Evolutionary conservation across 2,329 filamentous ascomycete genomes (phyloP).

Genomic region (Didymella glomerata): DNA sequence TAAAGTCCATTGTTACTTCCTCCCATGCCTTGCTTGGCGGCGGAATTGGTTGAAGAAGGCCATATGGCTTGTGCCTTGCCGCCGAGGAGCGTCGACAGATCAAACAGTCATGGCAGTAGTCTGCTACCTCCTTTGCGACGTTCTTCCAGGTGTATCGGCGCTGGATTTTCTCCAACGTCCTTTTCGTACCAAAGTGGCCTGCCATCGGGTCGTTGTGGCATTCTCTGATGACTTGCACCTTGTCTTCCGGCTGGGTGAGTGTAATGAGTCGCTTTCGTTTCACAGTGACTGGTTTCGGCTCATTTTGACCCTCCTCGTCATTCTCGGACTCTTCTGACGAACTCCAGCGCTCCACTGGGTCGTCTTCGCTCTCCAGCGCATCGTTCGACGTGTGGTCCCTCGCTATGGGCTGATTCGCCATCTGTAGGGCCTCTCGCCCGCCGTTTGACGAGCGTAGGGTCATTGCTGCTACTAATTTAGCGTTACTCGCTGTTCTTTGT

Average conservation of each 20-base stretch:
- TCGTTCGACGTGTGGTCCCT: too few species aligned
- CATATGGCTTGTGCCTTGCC: not conserved
- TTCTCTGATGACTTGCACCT: not conserved
- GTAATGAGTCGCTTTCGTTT: too few species aligned
- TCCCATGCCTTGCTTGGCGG: not conserved
- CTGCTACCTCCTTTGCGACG: not conserved
- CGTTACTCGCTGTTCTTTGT: too few species aligned
- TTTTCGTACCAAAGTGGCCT: not conserved
- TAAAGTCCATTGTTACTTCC: not conserved
- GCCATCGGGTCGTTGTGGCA: not conserved
- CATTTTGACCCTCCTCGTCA: not conserved
- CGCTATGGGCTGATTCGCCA: too few species aligned
- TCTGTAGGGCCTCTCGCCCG: too few species aligned
- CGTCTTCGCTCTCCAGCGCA: too few species aligned
- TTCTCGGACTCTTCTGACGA: too few species aligned
- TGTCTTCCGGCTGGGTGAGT: not conserved
- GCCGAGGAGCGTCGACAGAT: not conserved
- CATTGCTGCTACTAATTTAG: too few species aligned
- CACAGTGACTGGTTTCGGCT: too few species aligned
- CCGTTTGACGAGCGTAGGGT: too few species aligned
- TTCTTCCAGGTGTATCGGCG: not conserved
- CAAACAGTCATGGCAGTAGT: not conserved
- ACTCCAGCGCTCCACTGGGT: too few species aligned
- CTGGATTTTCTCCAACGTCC: not conserved
- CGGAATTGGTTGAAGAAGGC: not conserved